Percentiles rank a stretch among this genome's conserved stretches.
Evolutionary conservation across 208 protist species (phyloP).

Genomic region (Leishmania martiniquensis): DNA sequence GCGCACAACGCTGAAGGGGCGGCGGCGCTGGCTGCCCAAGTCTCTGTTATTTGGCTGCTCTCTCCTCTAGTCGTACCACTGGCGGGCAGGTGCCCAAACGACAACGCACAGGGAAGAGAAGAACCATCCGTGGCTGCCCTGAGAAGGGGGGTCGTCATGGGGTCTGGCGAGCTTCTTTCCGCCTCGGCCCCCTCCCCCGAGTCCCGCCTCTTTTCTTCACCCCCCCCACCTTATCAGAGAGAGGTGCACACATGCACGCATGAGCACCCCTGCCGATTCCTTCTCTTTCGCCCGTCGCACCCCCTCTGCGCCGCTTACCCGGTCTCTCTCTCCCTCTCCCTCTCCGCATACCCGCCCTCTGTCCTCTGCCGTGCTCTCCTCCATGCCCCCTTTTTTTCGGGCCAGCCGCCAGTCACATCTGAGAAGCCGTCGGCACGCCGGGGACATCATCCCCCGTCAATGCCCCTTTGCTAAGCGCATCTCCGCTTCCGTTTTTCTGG

Average conservation of each 20-base stretch:
- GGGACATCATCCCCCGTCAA: not conserved
- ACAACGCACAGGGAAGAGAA: not conserved
- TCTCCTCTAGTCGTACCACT: not conserved
- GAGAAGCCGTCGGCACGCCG: not conserved
- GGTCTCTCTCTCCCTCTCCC: not conserved
- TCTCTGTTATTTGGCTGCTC: not conserved
- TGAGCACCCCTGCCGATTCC: not conserved
- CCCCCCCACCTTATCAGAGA: no score
- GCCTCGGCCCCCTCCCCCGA: not conserved
- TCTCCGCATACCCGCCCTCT: not conserved
- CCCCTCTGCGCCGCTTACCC: not conserved
- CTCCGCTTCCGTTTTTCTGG: slow-evolving; percentile 1
- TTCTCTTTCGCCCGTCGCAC: not conserved
- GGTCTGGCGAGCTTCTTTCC: not conserved
- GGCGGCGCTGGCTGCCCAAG: not conserved
- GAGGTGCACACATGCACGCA: not conserved
- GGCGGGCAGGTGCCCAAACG: not conserved
- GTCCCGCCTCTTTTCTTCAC: not conserved
- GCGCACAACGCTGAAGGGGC: not conserved
- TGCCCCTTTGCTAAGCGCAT: slow-evolving; percentile 1
- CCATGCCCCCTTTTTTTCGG: no score
- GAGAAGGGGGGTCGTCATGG: not conserved
- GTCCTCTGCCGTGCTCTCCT: not conserved
- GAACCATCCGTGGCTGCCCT: not conserved
- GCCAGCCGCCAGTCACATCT: not conserved